Evolutionary conservation across 179 eudicot genomes (phyloP).

Genomic region (Spinacia oleracea): DNA sequence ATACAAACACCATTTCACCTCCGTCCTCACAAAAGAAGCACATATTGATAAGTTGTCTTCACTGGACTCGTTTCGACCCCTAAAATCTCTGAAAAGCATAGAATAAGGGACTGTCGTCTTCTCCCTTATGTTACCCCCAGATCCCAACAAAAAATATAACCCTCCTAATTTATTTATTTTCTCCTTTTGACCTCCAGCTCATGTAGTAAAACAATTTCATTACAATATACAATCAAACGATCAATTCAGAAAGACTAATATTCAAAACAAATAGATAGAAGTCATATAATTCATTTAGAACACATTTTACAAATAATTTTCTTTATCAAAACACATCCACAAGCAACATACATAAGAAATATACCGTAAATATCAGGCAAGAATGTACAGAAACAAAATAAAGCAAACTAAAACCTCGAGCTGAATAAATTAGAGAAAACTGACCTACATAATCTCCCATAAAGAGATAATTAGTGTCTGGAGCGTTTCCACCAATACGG

Average conservation of each 20-base stretch:
- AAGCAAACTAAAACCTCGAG: background rate
- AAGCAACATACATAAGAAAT: background rate
- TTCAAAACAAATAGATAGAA: background rate
- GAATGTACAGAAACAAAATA: background rate
- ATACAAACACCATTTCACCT: background rate
- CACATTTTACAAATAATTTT: background rate
- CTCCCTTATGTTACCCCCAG: background rate
- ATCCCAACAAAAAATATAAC: background rate
- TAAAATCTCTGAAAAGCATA: background rate
- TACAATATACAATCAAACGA: background rate
- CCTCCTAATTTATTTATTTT: background rate
- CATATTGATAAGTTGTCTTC: background rate
- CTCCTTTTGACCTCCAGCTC: background rate
- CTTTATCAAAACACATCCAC: background rate
- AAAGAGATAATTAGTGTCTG: constrained; percentile 93
- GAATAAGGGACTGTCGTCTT: background rate
- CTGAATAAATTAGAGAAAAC: constrained; percentile 19
- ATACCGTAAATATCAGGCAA: background rate
- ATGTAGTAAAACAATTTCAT: background rate
- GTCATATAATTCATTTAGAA: background rate
- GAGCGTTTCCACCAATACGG: constrained; percentile 77
- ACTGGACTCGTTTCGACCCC: background rate
- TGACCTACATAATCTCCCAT: constrained; percentile 97
- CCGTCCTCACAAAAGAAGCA: background rate
- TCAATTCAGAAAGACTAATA: background rate